Conservation (phyloP, 805 yeast genomes). For the Metschnikowia cerradonensis region DNA sequence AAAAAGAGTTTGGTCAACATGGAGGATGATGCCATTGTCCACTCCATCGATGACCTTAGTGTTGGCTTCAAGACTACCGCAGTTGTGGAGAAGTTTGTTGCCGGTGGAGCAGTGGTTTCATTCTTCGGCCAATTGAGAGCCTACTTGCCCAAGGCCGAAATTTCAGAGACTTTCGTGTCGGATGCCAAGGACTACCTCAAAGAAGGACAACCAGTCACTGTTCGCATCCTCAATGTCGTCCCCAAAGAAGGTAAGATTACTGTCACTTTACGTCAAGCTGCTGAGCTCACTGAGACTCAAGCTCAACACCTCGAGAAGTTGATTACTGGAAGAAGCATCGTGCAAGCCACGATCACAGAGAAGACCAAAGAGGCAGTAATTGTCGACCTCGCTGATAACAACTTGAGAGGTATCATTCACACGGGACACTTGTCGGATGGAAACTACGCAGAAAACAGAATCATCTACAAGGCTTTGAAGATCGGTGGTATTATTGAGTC, state of each 20-base stretch:
- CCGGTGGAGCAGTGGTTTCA: conserved; percentile 76
- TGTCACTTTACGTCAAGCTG: conserved; percentile 72
- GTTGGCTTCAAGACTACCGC: conserved; percentile 60
- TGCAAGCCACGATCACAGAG: conserved; percentile 60
- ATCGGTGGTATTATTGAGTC: conserved; percentile 62
- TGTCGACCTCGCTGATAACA: conserved; percentile 51
- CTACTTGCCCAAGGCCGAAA: conserved; percentile 80
- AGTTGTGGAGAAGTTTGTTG: conserved; percentile 65
- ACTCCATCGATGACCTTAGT: conserved; percentile 34
- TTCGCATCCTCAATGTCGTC: conserved; percentile 59
- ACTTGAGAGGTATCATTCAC: conserved; percentile 64
- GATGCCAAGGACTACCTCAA: conserved; percentile 75
- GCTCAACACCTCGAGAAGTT: conserved; percentile 43
- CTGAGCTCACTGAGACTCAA: conserved; percentile 47
- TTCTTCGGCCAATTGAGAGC: conserved; percentile 79
- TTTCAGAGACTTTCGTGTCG: conserved; percentile 80
- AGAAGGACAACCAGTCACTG: conserved; percentile 77
- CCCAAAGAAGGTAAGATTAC: conserved; percentile 49
- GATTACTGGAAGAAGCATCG: conserved; percentile 58
- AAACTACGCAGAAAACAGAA: conserved; percentile 68
- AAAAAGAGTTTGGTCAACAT: conserved; percentile 78
- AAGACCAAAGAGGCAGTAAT: conserved; percentile 70
- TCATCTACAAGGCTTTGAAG: conserved; percentile 53
- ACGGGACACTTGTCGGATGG: conserved; percentile 77
- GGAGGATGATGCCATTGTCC: conserved; percentile 51